phyloP scores from a whole-genome alignment of 495 filamentous ascomycete genomes.

The Gamarada debralockiae region DNA sequence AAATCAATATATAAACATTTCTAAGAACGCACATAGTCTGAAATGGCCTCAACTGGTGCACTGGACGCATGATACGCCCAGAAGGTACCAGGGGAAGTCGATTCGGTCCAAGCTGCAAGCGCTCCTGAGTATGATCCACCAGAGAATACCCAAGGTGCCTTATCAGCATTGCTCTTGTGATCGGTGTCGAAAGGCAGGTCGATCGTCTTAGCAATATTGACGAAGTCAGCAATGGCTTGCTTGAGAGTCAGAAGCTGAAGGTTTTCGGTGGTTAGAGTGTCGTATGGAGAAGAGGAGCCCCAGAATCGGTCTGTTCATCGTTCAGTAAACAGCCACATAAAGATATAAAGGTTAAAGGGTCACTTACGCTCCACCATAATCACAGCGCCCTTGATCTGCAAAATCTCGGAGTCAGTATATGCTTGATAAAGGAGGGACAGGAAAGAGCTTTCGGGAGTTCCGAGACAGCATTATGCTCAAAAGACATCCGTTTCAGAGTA shows the following conservation, averaged over 20 bases:
- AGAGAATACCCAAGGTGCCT: conserved; percentile 60
- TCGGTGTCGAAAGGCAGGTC: conserved; percentile 53
- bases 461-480: too few species aligned
- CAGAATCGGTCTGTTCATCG: conserved; percentile 49
- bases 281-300: conserved; percentile 58
- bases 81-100: conserved; percentile 53
- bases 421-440: too few species aligned
- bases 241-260: conserved; percentile 60
- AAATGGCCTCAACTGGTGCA: conserved; percentile 59
- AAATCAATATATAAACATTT: neutral
- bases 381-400: too few species aligned
- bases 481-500: too few species aligned
- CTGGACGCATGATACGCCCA: conserved; percentile 65
- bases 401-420: too few species aligned
- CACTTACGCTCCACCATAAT: conserved; percentile 53
- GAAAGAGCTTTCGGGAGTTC: too few species aligned
- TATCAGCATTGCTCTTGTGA: conserved; percentile 45
- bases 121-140: conserved; percentile 67
- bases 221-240: conserved; percentile 58
- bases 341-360: neutral
- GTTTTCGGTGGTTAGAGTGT: conserved; percentile 48
- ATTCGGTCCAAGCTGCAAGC: conserved; percentile 58
- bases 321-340: neutral
- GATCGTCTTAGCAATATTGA: conserved; percentile 58
- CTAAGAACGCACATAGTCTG: conserved; percentile 40